Base-by-base conservation (phyloP, 768 basidiomycete genomes). In the Boletellus sp. region DNA sequence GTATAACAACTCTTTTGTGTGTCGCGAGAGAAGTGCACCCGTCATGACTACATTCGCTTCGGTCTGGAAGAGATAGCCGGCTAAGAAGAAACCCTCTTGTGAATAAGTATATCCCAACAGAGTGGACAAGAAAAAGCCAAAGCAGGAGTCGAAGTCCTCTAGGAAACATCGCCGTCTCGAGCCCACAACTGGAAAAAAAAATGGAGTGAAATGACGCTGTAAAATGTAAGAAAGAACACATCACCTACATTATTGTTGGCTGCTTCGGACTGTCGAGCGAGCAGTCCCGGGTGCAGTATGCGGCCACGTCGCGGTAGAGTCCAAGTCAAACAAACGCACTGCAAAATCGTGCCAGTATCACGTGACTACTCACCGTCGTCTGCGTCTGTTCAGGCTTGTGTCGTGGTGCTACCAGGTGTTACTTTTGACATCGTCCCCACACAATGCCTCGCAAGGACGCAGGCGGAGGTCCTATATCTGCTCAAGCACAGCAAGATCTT, bases 21-120 rank as follows among this genome's bases (percentile, higher is more conserved):
- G 87, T 90, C 1, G 83, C 76, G 6, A 69, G 55, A 5, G 56
- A 59, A 15, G 51, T 45, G 7, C 51, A 19, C 67, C 61, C 8
- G 84, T 70, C 9, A 76, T 78, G n/a, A 86, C 78, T 11, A 81
- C 86, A 47, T 92, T 76, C 19, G 17, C 45, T 54, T 45, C 55
- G 53, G 51, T 68, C 50, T 37, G 59, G 60, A 35, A 68, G 66
- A 42, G 68, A 61, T 8, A 69, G 42, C 17, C 95, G 82, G 23
- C 85, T 88, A 47, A 98, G 77, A 24, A 99, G 83, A 68, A 97
- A 99, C 9, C 96, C 96, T 20, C 84, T 78, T 0, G 89, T 90
- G 70, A 96, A 98, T 47, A 95, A 81, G 66, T 88, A 90, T 23
- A 98, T 82, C 13, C 87, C 92, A 23, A 83, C 75, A 39, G 84